Base-by-base conservation (phyloP, 352 stramenopile species). In the Phytophthora sp. region DNA sequence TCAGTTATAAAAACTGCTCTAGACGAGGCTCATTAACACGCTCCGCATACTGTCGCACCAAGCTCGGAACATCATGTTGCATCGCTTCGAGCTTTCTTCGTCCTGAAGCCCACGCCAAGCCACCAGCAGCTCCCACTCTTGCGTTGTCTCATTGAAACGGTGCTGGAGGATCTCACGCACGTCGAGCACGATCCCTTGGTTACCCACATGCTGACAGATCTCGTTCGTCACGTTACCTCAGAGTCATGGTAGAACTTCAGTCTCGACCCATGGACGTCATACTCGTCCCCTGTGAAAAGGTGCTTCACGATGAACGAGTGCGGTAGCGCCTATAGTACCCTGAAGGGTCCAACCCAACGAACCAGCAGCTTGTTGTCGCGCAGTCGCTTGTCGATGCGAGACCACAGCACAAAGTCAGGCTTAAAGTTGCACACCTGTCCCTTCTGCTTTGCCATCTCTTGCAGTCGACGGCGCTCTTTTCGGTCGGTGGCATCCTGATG, bases 221-320 rank as follows among this genome's bases (percentile, higher is more conserved):
- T 54, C 46, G 5, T 30, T 11, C 0, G 46, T 54, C 30, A 31
- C 17, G 7, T 41, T 30, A 20, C n/a, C n/a, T n/a, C n/a, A n/a
- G 26, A 21, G 6, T 59, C 51, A 21, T 23, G 20, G 27, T 43
- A 50, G 15, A 50, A 48, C 37, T 59, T 50, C 3, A 59, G 18
- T 4, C 51, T 23, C 1, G 38, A 58, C 5, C 27, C 50, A 13
- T 56, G 48, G 15, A 38, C 48, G 13, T 56, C 35, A 12, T 37
- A 46, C 32, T 37, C n/a, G 18, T 39, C 27, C 6, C 18, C 39
- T 3, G 27, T 50, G 18, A 49, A 11, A 10, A 57, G n/a, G 13
- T 57, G 49, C 2, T 15, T 15, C 15, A 48, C 26, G 3, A 31
- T 18, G 17, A 42, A 58, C 15, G 50, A 58, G 18, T 58, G 38